Conservation (phyloP, 1,284 basidiomycete genomes). For the Afroboletus lepidellus region DNA sequence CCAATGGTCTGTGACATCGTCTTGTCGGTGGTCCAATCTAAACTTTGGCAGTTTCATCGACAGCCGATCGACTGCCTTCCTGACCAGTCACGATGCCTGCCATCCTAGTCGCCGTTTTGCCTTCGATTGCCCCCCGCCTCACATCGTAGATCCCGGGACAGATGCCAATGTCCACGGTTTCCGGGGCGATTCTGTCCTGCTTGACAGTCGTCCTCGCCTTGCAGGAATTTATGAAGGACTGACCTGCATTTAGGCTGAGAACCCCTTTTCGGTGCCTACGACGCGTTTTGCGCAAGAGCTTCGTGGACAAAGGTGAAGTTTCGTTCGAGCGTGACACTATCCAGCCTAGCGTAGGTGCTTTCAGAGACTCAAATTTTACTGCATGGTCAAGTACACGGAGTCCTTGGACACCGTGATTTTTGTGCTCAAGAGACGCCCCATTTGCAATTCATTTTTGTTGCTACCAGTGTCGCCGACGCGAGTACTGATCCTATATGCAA, state of each 20-base stretch:
- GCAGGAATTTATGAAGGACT: slow-evolving; percentile 81
- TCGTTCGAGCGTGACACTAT: slow-evolving; percentile 44
- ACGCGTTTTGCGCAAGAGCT: slow-evolving; percentile 72
- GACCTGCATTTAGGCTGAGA: slow-evolving; percentile 73
- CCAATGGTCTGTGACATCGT: no score
- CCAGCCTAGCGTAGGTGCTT: slow-evolving; percentile 35
- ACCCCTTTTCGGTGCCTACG: slow-evolving; percentile 80
- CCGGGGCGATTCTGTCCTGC: slow-evolving; percentile 73
- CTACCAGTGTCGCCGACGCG: neutral
- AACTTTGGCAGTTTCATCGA: no score
- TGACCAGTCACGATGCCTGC: slow-evolving; percentile 16
- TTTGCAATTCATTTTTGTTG: slow-evolving; percentile 58
- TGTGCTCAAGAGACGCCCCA: slow-evolving; percentile 94
- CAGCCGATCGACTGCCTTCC: no score
- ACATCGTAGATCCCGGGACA: slow-evolving; percentile 67
- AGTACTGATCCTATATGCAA: slow-evolving; percentile 35
- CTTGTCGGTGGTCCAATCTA: no score
- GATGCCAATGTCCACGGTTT: slow-evolving; percentile 83
- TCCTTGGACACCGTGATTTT: slow-evolving; percentile 94
- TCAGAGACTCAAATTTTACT: slow-evolving; percentile 85
- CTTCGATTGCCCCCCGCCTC: slow-evolving; percentile 50
- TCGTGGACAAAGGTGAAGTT: slow-evolving; percentile 73
- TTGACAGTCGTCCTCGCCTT: slow-evolving; percentile 86
- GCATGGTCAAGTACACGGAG: slow-evolving; percentile 94
- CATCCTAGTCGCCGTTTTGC: neutral